Percentiles rank a stretch among this genome's conserved stretches.
Conservation (phyloP, 2,329 filamentous ascomycete genomes). For the Fusarium euwallaceae region DNA sequence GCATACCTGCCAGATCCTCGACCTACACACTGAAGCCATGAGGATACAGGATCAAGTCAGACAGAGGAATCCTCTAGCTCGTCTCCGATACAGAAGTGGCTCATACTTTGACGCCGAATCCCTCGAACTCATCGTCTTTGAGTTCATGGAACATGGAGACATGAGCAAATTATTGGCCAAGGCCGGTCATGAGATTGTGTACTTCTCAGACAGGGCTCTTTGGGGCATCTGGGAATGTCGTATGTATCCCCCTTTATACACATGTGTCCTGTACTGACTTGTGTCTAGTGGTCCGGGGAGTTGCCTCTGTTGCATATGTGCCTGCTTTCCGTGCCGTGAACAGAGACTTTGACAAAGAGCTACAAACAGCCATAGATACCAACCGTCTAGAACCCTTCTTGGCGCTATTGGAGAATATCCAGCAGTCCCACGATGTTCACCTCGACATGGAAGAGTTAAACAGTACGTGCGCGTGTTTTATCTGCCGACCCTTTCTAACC, state of each 20-base stretch:
- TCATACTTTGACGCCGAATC: background rate
- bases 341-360: constrained; percentile 29
- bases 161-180: constrained; percentile 35
- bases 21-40: constrained; percentile 35
- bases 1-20: constrained; percentile 46
- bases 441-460: constrained; percentile 49
- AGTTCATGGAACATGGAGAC: constrained; percentile 45
- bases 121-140: constrained; percentile 41
- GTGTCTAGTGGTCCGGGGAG: constrained; percentile 45
- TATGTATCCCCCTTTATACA: constrained; percentile 29
- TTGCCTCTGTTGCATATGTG: constrained; percentile 47
- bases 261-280: constrained; percentile 1
- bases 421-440: constrained; percentile 46
- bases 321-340: constrained; percentile 2
- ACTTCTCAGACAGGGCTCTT: constrained; percentile 39
- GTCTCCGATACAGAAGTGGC: background rate
- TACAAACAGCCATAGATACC: constrained; percentile 13
- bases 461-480: constrained; percentile 32
- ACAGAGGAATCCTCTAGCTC: background rate
- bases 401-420: constrained; percentile 1
- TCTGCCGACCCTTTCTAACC: background rate
- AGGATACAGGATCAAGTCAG: constrained; percentile 16
- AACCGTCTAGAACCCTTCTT: constrained; percentile 10
- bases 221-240: constrained; percentile 51
- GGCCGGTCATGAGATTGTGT: background rate